These are phyloP conservation scores for Mycocentrospora acerina DNA, from an alignment of 2,329 filamentous ascomycete species.

Conservation along the genomic window DNA sequence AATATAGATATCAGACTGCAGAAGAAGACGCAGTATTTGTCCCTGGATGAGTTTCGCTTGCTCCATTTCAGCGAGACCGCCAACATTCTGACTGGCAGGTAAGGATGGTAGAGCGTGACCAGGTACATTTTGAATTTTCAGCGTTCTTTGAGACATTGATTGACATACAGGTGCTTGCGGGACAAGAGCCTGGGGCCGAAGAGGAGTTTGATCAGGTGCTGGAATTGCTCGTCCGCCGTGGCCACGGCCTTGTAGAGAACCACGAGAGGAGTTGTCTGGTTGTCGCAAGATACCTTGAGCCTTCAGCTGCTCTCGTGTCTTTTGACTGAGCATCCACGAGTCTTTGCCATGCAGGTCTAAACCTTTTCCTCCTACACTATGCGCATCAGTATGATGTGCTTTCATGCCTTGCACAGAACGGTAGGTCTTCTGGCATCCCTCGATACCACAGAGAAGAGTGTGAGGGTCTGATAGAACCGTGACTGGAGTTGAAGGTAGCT, in stretches of 20 bases:
- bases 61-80: conserved; percentile 23
- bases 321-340: conserved; percentile 23
- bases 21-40: conserved; percentile 28
- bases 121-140: not conserved
- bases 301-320: conserved; percentile 15
- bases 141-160: not conserved
- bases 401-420: conserved; percentile 22
- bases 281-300: conserved; percentile 11
- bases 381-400: conserved; percentile 21
- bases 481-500: not conserved
- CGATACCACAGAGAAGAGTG: conserved; percentile 12
- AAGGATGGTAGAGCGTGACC: not conserved
- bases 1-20: conserved; percentile 32
- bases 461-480: not conserved
- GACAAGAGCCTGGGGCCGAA: not conserved
- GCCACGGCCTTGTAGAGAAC: not conserved
- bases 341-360: conserved; percentile 23
- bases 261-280: conserved; percentile 2
- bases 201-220: not conserved
- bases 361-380: conserved; percentile 22
- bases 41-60: conserved; percentile 26
- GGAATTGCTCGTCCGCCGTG: conserved; percentile 1
- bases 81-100: conserved; percentile 5
- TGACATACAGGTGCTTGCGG: not conserved
- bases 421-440: conserved; percentile 17